Evolutionary conservation across 2,329 filamentous ascomycete species (phyloP).

Genomic region (Penicillium sp.): DNA sequence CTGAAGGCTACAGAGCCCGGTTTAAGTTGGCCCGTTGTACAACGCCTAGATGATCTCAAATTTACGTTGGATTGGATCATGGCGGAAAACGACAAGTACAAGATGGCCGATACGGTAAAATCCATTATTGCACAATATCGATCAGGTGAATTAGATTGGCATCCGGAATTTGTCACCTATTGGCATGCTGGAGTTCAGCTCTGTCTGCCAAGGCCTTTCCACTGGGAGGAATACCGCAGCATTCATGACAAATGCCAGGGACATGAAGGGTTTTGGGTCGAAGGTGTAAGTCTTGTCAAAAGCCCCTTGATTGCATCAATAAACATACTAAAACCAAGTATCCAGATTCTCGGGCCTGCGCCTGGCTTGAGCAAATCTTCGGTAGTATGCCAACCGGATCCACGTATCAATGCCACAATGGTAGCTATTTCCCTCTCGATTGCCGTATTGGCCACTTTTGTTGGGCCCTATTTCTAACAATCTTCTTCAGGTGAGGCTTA

Average conservation of each 20-base stretch:
- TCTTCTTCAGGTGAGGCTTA: not conserved
- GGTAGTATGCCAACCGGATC: not conserved
- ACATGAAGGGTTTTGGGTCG: conserved; percentile 2
- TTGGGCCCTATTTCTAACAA: not conserved
- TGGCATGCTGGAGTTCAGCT: conserved; percentile 1
- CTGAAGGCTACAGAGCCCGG: not conserved
- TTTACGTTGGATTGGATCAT: not conserved
- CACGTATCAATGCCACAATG: not conserved
- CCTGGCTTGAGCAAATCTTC: not conserved
- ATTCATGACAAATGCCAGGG: not conserved
- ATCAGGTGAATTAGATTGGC: not conserved
- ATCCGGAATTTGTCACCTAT: not conserved
- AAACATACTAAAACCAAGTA: not conserved
- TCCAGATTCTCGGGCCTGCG: not conserved
- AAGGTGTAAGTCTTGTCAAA: not conserved
- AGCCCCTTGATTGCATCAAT: not conserved
- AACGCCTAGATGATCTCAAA: not conserved
- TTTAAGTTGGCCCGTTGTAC: not conserved
- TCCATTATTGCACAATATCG: not conserved
- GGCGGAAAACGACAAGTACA: not conserved
- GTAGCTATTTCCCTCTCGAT: not conserved
- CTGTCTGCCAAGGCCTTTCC: not conserved
- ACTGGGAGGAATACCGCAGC: not conserved
- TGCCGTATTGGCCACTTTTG: too few relatives aligned
- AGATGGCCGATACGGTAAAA: not conserved